Percentiles rank a stretch among this genome's conserved stretches.
Evolutionary conservation across 305 asterid species (phyloP).

Genomic region (Striga hermonthica): DNA sequence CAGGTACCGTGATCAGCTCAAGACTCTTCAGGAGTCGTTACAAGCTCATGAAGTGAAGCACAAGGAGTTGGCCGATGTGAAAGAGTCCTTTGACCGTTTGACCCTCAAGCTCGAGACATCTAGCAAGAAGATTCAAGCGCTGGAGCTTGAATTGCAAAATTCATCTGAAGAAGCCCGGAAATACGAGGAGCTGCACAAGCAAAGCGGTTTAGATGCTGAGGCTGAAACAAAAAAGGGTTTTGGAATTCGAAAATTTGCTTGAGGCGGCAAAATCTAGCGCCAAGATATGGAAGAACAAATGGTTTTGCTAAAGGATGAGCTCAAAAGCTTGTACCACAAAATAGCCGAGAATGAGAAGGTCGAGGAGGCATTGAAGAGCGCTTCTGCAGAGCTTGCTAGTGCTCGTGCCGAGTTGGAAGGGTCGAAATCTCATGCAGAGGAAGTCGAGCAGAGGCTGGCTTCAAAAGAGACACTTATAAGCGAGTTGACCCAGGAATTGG

Average conservation of each 20-base stretch:
- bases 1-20: constrained; percentile 46
- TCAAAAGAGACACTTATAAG: constrained; percentile 50
- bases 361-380: constrained; percentile 54
- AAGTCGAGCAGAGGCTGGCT: constrained; percentile 54
- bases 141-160: constrained; percentile 46
- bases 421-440: constrained; percentile 58
- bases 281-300: constrained; percentile 61
- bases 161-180: constrained; percentile 57
- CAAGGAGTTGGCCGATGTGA: constrained; percentile 51
- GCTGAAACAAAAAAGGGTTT: constrained; percentile 60
- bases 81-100: constrained; percentile 57
- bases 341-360: constrained; percentile 58
- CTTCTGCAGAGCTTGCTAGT: constrained; percentile 51
- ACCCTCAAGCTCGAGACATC: constrained; percentile 65
- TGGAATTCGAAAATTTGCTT: constrained; percentile 62
- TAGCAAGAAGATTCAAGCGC: constrained; percentile 59
- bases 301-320: constrained; percentile 54
- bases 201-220: constrained; percentile 64
- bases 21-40: constrained; percentile 54
- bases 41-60: constrained; percentile 49
- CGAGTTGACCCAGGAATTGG: constrained; percentile 56
- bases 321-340: constrained; percentile 48
- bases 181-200: constrained; percentile 72
- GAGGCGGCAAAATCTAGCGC: constrained; percentile 58
- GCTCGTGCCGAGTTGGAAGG: constrained; percentile 62